Base-by-base conservation (phyloP, 2,329 filamentous ascomycete genomes). In the Beauveria sp. region DNA sequence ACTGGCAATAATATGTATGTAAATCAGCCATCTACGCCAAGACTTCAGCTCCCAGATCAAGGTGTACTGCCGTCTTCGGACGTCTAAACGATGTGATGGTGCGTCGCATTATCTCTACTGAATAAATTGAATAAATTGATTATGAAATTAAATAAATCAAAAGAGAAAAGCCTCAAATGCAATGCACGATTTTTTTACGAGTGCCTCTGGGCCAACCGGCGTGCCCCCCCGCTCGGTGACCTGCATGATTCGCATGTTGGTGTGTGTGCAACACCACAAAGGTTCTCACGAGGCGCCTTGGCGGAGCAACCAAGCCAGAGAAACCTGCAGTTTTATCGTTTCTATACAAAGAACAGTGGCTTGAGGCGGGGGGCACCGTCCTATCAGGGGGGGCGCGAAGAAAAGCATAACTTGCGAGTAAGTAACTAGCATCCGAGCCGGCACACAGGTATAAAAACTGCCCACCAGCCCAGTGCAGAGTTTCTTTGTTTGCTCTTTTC, bases 241-340 rank as follows among this genome's bases (percentile, higher is more conserved):
- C 26, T 14, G 41, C 26, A 37, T 47, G 43, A 44, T n/a, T 37
- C n/a, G 28, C 28, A 28, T n/a, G 20, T 20, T 41, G 50, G 44
- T 20, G 16, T 51, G 24, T 18, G 43, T 34, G 12, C 40, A 46
- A 57, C 54, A 54, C 55, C 61, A 62, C 48, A 59, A 59, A 46
- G 60, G 60, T 62, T 62, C 60, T 62, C 60, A 54, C 54, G 60
- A 58, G 54, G 53, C 58, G 54, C 34, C 60, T 62, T 62, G 60
- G 60, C 60, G 53, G 26, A 22, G 40, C 50, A 61, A 22, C 28
- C 30, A 50, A 43, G 8, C 24, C 12, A 14, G 44, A 28, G n/a
- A 10, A 37, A 37, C 34, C 34, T 43, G 30, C 50, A 24, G 16
- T 28, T 6, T 6, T 22, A 41, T 58, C 44, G 22, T 43, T 28